Evolutionary conservation across 2,329 filamentous ascomycete genomes (phyloP), one percentile per base, ranked within the genome.

Genomic region (Ophiostoma tasmaniense): DNA sequence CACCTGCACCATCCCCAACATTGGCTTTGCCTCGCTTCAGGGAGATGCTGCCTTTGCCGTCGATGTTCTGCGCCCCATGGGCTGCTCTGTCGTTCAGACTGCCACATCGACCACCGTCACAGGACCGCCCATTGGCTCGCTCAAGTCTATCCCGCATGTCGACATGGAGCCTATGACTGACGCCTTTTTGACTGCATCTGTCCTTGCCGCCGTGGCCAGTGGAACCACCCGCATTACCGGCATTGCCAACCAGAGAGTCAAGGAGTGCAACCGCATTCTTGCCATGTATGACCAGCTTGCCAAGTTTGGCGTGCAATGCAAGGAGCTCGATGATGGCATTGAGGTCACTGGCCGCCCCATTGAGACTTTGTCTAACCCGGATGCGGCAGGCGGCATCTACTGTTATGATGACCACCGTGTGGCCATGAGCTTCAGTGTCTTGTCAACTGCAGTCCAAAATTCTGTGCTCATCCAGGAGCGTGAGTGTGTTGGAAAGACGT

Each of bases 131-230:
- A 79, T 84, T 68, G 94, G 95, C 13, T 80, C 84, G 20, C 81
- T 99, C 52, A 88, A 88, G 74, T 89, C 91, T 0, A 81, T 99
- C 14, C 81, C 88, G 22, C 90, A 94, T 70, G 88, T 99, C 35
- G 93, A 99, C 75, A 99, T 99, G 95, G 95, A 98, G 78, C 91
- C 94, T 0, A 99, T 99, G 95, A 99, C 95, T 0, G 95, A 99
- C 79, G 95, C 95, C 66, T 99, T 99, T 83, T 84, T 99, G 67
- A 97, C 93, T 4, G 95, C 95, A 22, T 96, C 93, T 1, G 93
- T 97, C 4, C 84, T 99, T 64, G 95, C 93, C 33, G 95, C 95
- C 45, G 92, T 97, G 61, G 93, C 94, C 11, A 87, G 85, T 17
- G 92, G 91, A 1, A 88, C 88, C 66, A 99, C 95, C 0, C 87